Evolutionary conservation across 257 asterid species (phyloP), one percentile per base, ranked within the genome.

Genomic region (Anisodus acutangulus): DNA sequence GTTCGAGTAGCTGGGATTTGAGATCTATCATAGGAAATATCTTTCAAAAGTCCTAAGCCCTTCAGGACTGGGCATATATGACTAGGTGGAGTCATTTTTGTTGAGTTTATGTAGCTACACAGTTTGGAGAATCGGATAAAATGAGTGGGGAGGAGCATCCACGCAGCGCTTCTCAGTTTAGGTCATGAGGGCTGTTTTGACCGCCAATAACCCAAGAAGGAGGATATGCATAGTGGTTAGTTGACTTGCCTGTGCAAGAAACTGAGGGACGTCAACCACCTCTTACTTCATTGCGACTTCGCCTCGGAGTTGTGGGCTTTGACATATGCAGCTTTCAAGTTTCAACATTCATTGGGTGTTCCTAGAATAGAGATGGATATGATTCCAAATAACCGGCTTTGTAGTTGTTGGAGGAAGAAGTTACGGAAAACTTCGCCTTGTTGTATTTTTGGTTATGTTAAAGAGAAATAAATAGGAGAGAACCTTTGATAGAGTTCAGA

Each of bases 11-110:
- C 57, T 43, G 31, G 37, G 37, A 71, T n/a, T n/a, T 43, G 57
- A 69, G 78, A 69, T 15, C 54, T 69, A 17, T 39, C 53, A 39
- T 47, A 41, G 3, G 13, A 39, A 12, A 69, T 39, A 69, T 16
- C 78, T 39, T 69, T 69, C 53, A 69, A 69, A 69, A 39, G 31
- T 69, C 54, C 78, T 15, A 69, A 69, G 6, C 68, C 68, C 68
- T 62, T 62, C 68, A 62, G 35, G 37, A 13, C 35, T 43, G 6
- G 57, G 57, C 57, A 47, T 71, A 43, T n/a, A 22, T 22, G 79
- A 71, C 9, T 9, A 71, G 3, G 57, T 43, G 35, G 43, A n/a
- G 17, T 43, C 37, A 43, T 71, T 9, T 16, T 71, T 71, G 39
- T 47, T 71, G 79, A 22, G 26, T 22, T 71, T 45, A 45, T n/a